Evolutionary conservation across 768 basidiomycete genomes (phyloP), one percentile per base, ranked within the genome.

Genomic region (Tulasnella sp.): DNA sequence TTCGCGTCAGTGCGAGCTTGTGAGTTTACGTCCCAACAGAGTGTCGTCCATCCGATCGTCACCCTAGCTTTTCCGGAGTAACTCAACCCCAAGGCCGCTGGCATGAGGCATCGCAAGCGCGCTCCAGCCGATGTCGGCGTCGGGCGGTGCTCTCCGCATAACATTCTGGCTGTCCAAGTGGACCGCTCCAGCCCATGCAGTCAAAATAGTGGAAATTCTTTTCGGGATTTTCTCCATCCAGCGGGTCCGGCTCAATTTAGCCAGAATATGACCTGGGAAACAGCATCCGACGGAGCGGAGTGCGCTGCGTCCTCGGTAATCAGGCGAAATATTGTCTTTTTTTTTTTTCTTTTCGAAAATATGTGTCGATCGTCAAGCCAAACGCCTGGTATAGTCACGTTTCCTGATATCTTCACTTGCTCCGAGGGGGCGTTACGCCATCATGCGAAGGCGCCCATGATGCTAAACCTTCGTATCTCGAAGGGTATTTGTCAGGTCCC

Each of bases 61-160:
- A 69, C 64, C 64, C 64, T 69, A 69, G 28, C 64, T 69, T 69
- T 69, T 69, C 64, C 64, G 64, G 64, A 69, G 64, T 69, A 31
- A 37, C 64, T 37, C n/a, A 69, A 69, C 64, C 18, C 64, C 64
- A 69, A 69, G 31, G 31, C 64, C 64, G 64, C 12, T 69, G 64
- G 64, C 64, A 69, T 69, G 64, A 69, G 64, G 64, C 64, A 69
- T 37, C 64, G 64, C 31, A 69, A 34, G 64, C 64, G 64, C 64
- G 16, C 64, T 31, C 34, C 28, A 69, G 64, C 64, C 64, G 64
- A 31, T 31, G 64, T 18, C 64, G 64, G 64, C 64, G 64, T 69
- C 64, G 64, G 64, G 64, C 64, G 64, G 34, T 69, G 64, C 64
- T 69, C 64, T 69, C 64, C 64, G 34, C 64, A 69, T 31, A 31